Percentiles rank a stretch among this genome's conserved stretches.
Evolutionary conservation across 441 rosid genomes (phyloP).

Genomic region (Eutrema salsugineum): DNA sequence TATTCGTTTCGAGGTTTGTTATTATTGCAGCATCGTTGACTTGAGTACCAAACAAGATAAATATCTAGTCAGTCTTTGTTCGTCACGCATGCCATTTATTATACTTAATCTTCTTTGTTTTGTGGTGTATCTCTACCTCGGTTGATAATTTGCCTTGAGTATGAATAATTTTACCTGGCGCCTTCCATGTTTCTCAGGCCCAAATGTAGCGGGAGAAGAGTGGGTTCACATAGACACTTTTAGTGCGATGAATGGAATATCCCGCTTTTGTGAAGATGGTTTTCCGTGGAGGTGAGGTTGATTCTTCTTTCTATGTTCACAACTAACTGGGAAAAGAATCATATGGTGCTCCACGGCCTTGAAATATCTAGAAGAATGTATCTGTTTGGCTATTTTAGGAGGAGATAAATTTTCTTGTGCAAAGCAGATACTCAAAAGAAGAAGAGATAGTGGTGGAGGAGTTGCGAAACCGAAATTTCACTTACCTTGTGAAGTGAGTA

Average conservation of each 20-base stretch:
- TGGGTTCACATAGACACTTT: conserved; percentile 92
- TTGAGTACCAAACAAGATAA: not conserved
- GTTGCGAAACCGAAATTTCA: conserved; percentile 57
- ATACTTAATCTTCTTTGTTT: not conserved
- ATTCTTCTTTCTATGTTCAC: conserved; percentile 6
- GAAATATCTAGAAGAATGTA: not conserved
- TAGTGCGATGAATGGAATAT: conserved; percentile 97
- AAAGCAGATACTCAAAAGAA: conserved; percentile 90
- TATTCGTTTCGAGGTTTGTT: not conserved
- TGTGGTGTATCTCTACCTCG: not conserved
- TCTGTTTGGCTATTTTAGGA: not conserved
- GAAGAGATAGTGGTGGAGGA: conserved; percentile 65
- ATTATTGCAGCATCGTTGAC: not conserved
- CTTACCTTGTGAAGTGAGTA: conserved; percentile 78
- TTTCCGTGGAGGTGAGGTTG: conserved; percentile 76
- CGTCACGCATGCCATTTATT: not conserved
- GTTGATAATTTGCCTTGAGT: conserved; percentile 1
- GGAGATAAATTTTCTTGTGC: conserved; percentile 9
- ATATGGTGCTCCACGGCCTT: no score
- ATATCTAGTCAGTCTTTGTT: conserved; percentile 3
- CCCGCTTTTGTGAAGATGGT: conserved; percentile 81
- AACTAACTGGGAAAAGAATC: not conserved
- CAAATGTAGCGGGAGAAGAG: conserved; percentile 44
- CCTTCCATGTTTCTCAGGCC: conserved; percentile 41
- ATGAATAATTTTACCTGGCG: not conserved